These are phyloP conservation scores for Suillus lakei DNA, from an alignment of 768 basidiomycete species.

Conservation along the genomic window DNA sequence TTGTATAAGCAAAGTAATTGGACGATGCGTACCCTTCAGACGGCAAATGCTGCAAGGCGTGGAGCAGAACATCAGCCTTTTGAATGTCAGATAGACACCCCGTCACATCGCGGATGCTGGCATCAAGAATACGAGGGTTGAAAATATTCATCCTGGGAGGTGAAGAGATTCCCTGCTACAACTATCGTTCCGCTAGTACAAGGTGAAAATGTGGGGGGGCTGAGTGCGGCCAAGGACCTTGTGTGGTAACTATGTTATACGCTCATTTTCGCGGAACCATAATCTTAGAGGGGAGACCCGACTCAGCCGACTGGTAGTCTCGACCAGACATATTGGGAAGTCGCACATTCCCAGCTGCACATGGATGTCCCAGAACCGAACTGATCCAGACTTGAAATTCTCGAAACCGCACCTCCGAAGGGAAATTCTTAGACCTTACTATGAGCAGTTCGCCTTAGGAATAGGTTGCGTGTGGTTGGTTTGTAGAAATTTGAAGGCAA, in stretches of 20 bases:
- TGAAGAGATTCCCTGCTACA: too few relatives aligned
- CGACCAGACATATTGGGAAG: too few relatives aligned
- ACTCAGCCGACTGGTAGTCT: too few relatives aligned
- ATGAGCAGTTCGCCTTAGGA: too few relatives aligned
- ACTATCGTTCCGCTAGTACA: background rate
- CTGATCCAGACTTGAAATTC: too few relatives aligned
- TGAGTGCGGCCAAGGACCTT: background rate
- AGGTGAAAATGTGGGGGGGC: background rate
- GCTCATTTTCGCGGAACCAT: background rate
- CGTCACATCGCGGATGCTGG: slow-evolving; percentile 71
- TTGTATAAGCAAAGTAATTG: background rate
- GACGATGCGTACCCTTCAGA: slow-evolving; percentile 58
- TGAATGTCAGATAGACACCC: slow-evolving; percentile 62
- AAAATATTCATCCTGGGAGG: slow-evolving; percentile 58
- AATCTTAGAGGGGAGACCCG: too few relatives aligned
- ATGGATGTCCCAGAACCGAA: too few relatives aligned
- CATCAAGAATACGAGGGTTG: slow-evolving; percentile 78
- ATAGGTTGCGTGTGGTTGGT: too few relatives aligned
- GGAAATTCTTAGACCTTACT: too few relatives aligned
- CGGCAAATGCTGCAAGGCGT: slow-evolving; percentile 84
- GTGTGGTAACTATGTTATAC: background rate
- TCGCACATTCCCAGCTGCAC: too few relatives aligned
- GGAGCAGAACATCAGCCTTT: slow-evolving; percentile 72
- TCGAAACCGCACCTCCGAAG: too few relatives aligned
- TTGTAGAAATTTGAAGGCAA: too few relatives aligned